A percentile compares a stretch with the other conserved stretches of the same genome.
Conservation (phyloP, 179 eudicot genomes). For the Nepenthes alata region DNA sequence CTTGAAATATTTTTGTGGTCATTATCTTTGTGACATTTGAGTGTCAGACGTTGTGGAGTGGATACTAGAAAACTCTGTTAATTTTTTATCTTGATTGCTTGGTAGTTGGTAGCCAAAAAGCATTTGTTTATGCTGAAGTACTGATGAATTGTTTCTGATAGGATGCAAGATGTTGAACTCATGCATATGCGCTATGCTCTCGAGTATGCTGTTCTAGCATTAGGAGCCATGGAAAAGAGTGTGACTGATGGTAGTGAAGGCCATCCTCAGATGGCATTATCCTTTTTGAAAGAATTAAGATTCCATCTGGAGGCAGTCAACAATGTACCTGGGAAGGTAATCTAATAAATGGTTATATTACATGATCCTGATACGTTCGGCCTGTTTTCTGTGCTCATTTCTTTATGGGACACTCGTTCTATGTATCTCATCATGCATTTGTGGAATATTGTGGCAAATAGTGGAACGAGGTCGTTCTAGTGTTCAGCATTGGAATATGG, state of each 20-base stretch:
- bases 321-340: conserved; percentile 76
- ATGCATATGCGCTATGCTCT: conserved; percentile 95
- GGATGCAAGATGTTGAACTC: conserved; percentile 90
- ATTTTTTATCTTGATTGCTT: background rate
- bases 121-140: background rate
- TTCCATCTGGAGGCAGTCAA: conserved; percentile 73
- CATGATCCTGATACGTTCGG: background rate
- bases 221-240: conserved; percentile 78
- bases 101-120: background rate
- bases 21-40: background rate
- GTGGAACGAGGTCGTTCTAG: no score
- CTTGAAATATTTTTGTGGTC: no score
- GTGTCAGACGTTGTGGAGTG: background rate
- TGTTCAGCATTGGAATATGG: no score
- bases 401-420: no score
- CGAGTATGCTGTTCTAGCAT: conserved; percentile 74
- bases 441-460: no score
- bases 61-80: background rate
- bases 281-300: conserved; percentile 48
- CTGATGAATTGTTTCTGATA: conserved; percentile 13
- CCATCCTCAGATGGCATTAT: conserved; percentile 37
- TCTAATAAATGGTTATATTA: background rate
- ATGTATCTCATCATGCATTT: no score
- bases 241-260: conserved; percentile 34
- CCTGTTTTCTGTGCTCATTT: background rate